Percentiles rank a stretch among this genome's conserved stretches.
phyloP scores from a whole-genome alignment of 176 grass and related monocot genomes.

The Pharus latifolius region DNA sequence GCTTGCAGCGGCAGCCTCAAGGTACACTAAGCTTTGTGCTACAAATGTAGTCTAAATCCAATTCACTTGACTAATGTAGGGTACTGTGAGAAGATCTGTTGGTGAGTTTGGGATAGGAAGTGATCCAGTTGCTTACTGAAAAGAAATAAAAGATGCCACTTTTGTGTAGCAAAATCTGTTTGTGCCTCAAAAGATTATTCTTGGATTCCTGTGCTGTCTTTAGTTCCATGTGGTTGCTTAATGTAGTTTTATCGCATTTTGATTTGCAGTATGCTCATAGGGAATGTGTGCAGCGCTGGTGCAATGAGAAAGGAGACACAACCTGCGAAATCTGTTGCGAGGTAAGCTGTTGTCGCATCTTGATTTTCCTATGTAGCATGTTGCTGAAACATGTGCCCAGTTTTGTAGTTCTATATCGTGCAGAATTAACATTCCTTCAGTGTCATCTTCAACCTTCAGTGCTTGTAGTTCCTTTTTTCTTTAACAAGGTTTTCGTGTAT shows the following conservation, averaged over 20 bases:
- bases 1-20: slow-evolving; percentile 88
- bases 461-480: too few species aligned
- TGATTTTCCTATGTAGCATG: not conserved
- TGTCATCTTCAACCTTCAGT: too few species aligned
- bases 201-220: not conserved
- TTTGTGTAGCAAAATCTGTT: too few species aligned
- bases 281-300: slow-evolving; percentile 89
- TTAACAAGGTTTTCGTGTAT: too few species aligned
- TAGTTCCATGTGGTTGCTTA: not conserved
- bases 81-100: too few species aligned
- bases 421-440: too few species aligned
- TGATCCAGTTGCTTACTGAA: too few species aligned
- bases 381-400: not conserved
- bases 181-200: not conserved
- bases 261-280: slow-evolving; percentile 76
- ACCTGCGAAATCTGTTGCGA: slow-evolving; percentile 86
- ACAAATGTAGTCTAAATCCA: too few species aligned
- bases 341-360: slow-evolving; percentile 31
- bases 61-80: too few species aligned
- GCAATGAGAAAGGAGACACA: slow-evolving; percentile 88
- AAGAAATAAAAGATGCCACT: too few species aligned
- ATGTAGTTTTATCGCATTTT: not conserved
- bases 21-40: too few species aligned
- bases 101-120: too few species aligned
- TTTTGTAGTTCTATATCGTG: not conserved